phyloP scores from a whole-genome alignment of 2,329 filamentous ascomycete species.

The Aspergillus sp. region DNA sequence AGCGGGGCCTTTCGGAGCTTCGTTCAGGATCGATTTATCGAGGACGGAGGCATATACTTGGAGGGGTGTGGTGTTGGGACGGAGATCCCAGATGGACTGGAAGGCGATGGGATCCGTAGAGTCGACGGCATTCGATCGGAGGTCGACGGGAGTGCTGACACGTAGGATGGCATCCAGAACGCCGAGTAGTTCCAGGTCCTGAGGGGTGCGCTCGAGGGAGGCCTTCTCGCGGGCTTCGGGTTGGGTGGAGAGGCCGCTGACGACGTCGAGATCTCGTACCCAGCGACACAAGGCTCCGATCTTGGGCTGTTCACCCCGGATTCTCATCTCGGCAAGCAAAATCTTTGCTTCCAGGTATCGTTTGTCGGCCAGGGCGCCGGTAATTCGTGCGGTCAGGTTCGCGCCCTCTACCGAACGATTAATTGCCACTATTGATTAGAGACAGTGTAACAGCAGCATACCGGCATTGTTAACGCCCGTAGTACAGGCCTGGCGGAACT shows the following conservation, averaged over 20 bases:
- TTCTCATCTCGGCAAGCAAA: constrained; percentile 69
- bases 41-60: constrained; percentile 60
- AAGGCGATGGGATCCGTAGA: constrained; percentile 57
- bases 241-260: constrained; percentile 64
- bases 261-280: constrained; percentile 70
- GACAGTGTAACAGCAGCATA: constrained; percentile 25
- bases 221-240: constrained; percentile 44
- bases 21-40: constrained; percentile 57
- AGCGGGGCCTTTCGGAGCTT: constrained; percentile 26
- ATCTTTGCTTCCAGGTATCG: constrained; percentile 67
- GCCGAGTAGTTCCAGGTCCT: constrained; percentile 58
- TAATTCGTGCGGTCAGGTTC: constrained; percentile 68
- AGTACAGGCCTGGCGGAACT: constrained; percentile 68
- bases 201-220: constrained; percentile 28
- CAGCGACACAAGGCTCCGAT: constrained; percentile 70
- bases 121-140: constrained; percentile 23
- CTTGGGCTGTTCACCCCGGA: constrained; percentile 66
- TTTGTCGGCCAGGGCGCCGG: constrained; percentile 65
- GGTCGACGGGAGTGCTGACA: constrained; percentile 64
- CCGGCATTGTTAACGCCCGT: constrained; percentile 64
- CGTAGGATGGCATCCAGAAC: constrained; percentile 67
- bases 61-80: constrained; percentile 45
- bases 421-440: constrained; percentile 10
- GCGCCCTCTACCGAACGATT: constrained; percentile 48
- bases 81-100: constrained; percentile 64